These are phyloP conservation scores for Cyberlindnera maclurae DNA, from an alignment of 805 yeast genomes.

Conservation along the genomic window DNA sequence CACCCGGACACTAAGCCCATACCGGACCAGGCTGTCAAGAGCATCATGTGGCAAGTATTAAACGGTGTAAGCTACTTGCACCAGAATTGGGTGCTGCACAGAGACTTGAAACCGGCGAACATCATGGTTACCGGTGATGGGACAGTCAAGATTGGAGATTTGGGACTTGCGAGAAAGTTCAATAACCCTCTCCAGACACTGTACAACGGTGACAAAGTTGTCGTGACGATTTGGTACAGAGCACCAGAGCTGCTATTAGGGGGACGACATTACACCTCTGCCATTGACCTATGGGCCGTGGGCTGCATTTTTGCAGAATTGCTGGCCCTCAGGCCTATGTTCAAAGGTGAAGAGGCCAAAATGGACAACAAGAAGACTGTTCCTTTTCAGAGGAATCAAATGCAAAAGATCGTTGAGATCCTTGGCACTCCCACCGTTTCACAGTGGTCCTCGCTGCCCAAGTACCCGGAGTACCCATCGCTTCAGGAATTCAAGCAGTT, in stretches of 20 bases:
- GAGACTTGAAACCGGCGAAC: constrained; percentile 96
- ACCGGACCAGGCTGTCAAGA: constrained; percentile 72
- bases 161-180: constrained; percentile 85
- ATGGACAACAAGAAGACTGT: constrained; percentile 89
- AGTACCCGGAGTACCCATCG: constrained; percentile 77
- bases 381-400: constrained; percentile 90
- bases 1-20: constrained; percentile 61
- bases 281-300: constrained; percentile 91
- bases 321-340: constrained; percentile 81
- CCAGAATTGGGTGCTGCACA: constrained; percentile 92
- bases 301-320: constrained; percentile 94
- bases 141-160: constrained; percentile 90
- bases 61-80: constrained; percentile 89
- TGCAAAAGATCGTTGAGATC: constrained; percentile 86
- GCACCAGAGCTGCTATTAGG: constrained; percentile 92
- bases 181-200: constrained; percentile 80
- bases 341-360: constrained; percentile 96
- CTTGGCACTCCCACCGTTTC: constrained; percentile 78
- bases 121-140: constrained; percentile 92
- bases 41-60: constrained; percentile 85
- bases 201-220: constrained; percentile 91
- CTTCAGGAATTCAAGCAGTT: constrained; percentile 53
- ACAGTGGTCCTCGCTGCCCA: constrained; percentile 72
- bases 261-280: constrained; percentile 86
- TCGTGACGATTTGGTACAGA: constrained; percentile 94